These are phyloP conservation scores for Fusarium aywerte DNA, from an alignment of 2,329 filamentous ascomycete genomes.

Conservation along the genomic window DNA sequence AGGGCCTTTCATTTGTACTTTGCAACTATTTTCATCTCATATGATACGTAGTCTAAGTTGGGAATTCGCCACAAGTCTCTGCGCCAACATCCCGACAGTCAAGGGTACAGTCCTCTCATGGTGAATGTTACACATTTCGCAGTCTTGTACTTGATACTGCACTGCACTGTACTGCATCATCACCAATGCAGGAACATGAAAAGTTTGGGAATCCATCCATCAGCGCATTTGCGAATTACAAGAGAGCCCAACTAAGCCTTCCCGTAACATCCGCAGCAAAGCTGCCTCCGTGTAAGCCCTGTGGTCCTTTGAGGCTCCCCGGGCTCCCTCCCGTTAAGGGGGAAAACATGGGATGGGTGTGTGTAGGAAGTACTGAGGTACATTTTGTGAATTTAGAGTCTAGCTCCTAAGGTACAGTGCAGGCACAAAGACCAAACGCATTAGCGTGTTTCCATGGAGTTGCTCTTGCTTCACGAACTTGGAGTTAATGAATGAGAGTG, in stretches of 20 bases:
- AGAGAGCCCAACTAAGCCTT: not conserved
- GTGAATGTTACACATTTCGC: not conserved
- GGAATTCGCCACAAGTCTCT: not conserved
- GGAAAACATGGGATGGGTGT: not conserved
- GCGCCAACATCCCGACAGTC: not conserved
- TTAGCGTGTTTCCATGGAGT: conserved; percentile 5
- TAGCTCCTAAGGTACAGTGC: not conserved
- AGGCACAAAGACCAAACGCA: not conserved
- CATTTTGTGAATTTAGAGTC: not conserved
- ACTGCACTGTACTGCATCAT: not conserved
- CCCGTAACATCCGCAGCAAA: not conserved
- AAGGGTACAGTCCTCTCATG: not conserved
- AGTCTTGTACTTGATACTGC: not conserved
- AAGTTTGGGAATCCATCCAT: not conserved
- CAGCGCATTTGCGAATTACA: not conserved
- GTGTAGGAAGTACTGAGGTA: not conserved
- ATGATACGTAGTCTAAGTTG: not conserved
- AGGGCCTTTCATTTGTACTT: not conserved
- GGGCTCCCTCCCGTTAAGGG: not conserved
- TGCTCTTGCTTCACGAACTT: not conserved
- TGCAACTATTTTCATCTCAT: not conserved
- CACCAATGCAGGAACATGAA: not conserved
- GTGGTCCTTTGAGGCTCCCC: not conserved
- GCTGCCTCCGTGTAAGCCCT: not conserved
- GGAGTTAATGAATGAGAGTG: not conserved